A percentile compares a stretch with the other conserved stretches of the same genome.
These are phyloP conservation scores for Corchorus olitorius DNA, from an alignment of 345 rosid species.

Conservation along the genomic window DNA sequence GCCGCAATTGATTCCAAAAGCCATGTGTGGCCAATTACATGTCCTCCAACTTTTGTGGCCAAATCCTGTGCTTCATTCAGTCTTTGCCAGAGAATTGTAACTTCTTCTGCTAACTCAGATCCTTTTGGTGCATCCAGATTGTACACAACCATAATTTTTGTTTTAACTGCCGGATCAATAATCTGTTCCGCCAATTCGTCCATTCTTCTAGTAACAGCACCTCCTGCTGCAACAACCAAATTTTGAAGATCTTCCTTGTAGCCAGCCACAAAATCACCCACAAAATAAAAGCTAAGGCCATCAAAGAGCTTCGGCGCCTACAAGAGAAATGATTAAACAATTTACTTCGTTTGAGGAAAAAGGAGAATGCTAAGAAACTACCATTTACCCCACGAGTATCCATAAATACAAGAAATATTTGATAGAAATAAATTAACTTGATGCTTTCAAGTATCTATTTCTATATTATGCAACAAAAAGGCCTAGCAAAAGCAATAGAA, in stretches of 20 bases:
- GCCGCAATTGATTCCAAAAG: conserved; percentile 82
- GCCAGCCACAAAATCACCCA: conserved; percentile 56
- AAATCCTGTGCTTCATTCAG: conserved; percentile 64
- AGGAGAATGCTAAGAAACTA: background rate
- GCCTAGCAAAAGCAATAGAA: background rate
- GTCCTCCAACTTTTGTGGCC: conserved; percentile 50
- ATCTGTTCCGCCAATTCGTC: conserved; percentile 38
- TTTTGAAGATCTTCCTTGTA: conserved; percentile 69
- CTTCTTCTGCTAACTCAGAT: conserved; percentile 66
- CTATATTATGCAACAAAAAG: background rate
- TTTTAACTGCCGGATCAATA: conserved; percentile 14
- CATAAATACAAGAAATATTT: background rate
- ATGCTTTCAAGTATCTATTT: background rate
- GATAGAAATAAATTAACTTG: background rate
- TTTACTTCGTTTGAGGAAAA: background rate
- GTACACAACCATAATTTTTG: conserved; percentile 54
- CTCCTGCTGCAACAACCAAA: conserved; percentile 65
- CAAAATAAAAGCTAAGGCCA: conserved; percentile 59
- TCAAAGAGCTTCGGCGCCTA: conserved; percentile 78
- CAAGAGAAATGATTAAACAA: conserved; percentile 16
- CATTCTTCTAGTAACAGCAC: conserved; percentile 47
- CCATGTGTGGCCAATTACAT: conserved; percentile 70
- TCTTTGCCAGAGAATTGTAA: conserved; percentile 68
- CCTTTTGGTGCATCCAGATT: conserved; percentile 66
- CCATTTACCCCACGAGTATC: background rate